Conservation (phyloP, 2,329 filamentous ascomycete genomes). For the Venturia oleaginea region DNA sequence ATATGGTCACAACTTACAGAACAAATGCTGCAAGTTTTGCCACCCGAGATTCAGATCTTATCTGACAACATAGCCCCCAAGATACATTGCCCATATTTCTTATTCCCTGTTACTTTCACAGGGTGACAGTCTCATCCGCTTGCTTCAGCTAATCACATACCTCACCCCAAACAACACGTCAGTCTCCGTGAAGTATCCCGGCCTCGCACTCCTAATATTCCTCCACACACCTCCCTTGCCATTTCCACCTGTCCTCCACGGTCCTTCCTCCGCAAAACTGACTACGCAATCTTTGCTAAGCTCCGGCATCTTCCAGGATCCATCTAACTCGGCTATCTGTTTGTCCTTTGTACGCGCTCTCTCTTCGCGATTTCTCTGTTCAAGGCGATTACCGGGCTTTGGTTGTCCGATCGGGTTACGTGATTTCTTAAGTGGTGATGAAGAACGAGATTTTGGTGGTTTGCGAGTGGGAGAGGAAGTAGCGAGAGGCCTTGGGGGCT, state of each 20-base stretch:
- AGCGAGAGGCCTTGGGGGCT: not conserved
- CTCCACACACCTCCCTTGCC: conserved; percentile 22
- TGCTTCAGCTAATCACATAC: conserved; percentile 26
- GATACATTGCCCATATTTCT: not conserved
- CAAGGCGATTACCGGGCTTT: not conserved
- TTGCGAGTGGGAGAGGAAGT: conserved; percentile 3
- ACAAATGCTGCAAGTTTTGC: not conserved
- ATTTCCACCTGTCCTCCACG: conserved; percentile 13
- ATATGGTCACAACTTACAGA: not conserved
- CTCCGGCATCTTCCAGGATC: conserved; percentile 19
- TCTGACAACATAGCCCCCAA: not conserved
- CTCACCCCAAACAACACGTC: conserved; percentile 33
- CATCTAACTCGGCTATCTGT: not conserved
- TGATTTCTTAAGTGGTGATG: conserved; percentile 21
- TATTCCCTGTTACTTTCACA: not conserved
- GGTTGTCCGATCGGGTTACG: conserved; percentile 14
- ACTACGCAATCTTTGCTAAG: conserved; percentile 28
- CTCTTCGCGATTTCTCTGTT: not conserved
- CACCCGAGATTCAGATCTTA: not conserved
- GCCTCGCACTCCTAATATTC: conserved; percentile 30
- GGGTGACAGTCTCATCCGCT: not conserved
- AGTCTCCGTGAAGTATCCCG: conserved; percentile 33
- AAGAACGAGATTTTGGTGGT: not conserved
- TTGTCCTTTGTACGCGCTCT: not conserved
- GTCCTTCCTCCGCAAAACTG: conserved; percentile 24